Percentiles rank a stretch among this genome's conserved stretches.
phyloP scores from a whole-genome alignment of 768 basidiomycete species.

The Lentinula detonsa region DNA sequence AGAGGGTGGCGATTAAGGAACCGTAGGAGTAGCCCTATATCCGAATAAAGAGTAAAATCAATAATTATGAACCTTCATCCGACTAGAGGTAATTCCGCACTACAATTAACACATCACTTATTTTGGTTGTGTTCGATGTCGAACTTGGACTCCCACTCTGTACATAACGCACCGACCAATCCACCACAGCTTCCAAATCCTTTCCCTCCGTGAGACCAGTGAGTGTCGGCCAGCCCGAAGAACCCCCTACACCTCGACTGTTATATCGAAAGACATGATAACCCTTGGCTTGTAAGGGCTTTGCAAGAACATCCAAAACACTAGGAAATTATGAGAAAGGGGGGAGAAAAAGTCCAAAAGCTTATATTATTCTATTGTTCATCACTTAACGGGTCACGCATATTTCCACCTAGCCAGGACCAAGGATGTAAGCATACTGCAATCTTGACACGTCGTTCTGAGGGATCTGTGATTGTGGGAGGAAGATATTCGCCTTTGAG shows the following conservation, averaged over 20 bases:
- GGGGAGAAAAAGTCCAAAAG: background rate
- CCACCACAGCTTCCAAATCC: slow-evolving; percentile 60
- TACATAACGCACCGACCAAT: slow-evolving; percentile 37
- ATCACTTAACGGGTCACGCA: slow-evolving; percentile 65
- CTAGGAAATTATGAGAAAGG: slow-evolving; percentile 20
- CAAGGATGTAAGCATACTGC: slow-evolving; percentile 80
- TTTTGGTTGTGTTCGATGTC: slow-evolving; percentile 45
- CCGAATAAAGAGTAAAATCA: background rate
- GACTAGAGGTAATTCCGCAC: background rate
- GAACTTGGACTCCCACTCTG: slow-evolving; percentile 36
- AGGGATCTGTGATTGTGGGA: background rate
- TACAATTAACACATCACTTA: background rate
- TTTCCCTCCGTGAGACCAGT: slow-evolving; percentile 66
- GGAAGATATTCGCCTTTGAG: background rate
- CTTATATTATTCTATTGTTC: background rate
- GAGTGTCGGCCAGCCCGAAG: slow-evolving; percentile 67
- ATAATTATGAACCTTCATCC: no score
- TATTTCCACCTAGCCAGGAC: slow-evolving; percentile 78
- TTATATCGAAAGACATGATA: slow-evolving; percentile 70
- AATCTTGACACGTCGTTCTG: slow-evolving; percentile 28
- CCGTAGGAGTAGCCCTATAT: slow-evolving; percentile 79
- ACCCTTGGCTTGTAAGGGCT: slow-evolving; percentile 33
- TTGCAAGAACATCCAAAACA: slow-evolving; percentile 35
- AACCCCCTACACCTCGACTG: slow-evolving; percentile 70
- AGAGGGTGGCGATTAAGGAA: slow-evolving; percentile 63